Base-by-base conservation (phyloP, 1,139 yeast genomes). In the Scheffersomyces illinoinensis region DNA sequence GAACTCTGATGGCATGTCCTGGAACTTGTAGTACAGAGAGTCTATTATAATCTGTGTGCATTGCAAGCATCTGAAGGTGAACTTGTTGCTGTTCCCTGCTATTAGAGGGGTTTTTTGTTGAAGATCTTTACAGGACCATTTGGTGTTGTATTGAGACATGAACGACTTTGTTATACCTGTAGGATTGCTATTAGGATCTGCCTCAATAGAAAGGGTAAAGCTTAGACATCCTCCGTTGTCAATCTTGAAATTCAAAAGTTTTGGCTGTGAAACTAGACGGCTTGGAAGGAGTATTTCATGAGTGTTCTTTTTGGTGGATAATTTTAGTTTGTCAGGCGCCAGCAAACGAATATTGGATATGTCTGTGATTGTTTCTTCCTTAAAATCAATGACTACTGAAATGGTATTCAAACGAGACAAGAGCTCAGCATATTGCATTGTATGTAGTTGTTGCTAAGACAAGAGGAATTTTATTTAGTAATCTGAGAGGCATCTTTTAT, bases 1-100 rank as follows among this genome's bases (percentile, higher is more conserved):
- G 57, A 87, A 79, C 67, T 93, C 98, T 0, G 97, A 90, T 0
- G 99, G 99, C 88, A 93, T 84, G 53, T 91, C 91, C 63, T 78
- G 74, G 53, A 89, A 73, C 47, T 69, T 71, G 26, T 76, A 69
- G 0, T 69, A 54, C 0, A 53, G 33, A 0, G 85, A 77, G 52
- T 73, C 69, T 1, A 82, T 61, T 0, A 83, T 50, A 0, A 10
- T 46, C 0, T 24, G 1, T 1, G 63, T 60, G 63, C 88, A 85
- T 0, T 62, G 6, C 0, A 43, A 21, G 63, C 88, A 85, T 4
- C 59, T 57, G 53, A 84, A 73, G n/a, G 57, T 56, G 61, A 80
- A 80, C 23, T 63, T 57, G 59, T 76, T 77, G 51, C 69, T 68
- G 4, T 55, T 55, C 4, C 56, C 57, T 8, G 55, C 53, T 52